A percentile compares a stretch with the other conserved stretches of the same genome.
phyloP scores from a whole-genome alignment of 495 filamentous ascomycete species.

The Trichoderma erinaceum region DNA sequence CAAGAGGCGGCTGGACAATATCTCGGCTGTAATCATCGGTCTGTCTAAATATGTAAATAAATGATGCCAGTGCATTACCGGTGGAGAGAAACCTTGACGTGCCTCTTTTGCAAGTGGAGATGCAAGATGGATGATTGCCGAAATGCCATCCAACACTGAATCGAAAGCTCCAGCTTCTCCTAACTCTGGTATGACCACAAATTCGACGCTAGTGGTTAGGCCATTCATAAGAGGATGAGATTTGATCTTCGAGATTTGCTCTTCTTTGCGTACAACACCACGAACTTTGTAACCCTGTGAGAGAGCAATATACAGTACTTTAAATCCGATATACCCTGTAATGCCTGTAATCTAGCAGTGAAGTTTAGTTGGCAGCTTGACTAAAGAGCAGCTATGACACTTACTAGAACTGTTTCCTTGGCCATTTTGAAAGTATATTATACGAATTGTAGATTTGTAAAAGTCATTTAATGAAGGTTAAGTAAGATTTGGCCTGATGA shows the following conservation, averaged over 20 bases:
- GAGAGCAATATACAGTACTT: background rate
- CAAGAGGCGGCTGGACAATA: background rate
- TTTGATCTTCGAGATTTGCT: background rate
- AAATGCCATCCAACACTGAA: background rate
- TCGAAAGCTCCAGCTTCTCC: background rate
- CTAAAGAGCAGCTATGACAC: too few relatives aligned
- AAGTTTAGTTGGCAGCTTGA: too few relatives aligned
- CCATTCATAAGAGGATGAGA: background rate
- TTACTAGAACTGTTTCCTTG: too few relatives aligned
- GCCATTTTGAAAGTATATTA: too few relatives aligned
- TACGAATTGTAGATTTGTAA: too few relatives aligned
- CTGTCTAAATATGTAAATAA: background rate
- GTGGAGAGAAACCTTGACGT: background rate
- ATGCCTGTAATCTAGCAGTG: background rate
- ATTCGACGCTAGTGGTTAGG: background rate
- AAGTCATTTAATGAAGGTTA: too few relatives aligned
- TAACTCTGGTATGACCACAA: background rate
- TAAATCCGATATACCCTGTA: slow-evolving; percentile 1
- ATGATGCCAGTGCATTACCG: background rate
- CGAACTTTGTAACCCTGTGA: background rate
- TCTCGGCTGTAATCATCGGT: background rate
- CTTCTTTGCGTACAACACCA: background rate
- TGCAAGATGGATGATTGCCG: background rate
- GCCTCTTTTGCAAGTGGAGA: background rate
- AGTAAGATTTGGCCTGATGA: too few relatives aligned